Conservation (phyloP, 163 green algal species). For the Chlamydomonas reinhardtii region DNA sequence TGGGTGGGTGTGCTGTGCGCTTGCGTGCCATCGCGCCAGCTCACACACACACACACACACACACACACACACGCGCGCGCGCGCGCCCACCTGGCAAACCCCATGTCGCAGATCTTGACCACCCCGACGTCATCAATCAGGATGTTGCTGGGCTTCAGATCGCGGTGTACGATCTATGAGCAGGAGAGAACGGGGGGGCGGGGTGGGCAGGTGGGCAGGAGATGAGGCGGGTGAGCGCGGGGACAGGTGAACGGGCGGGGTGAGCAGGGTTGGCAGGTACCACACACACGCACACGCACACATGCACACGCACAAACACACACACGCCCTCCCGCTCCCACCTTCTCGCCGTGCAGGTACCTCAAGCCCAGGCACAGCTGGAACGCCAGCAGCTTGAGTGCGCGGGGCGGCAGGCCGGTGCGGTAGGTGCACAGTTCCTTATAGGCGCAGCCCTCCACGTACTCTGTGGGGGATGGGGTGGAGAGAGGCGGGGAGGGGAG, state of each 20-base stretch:
- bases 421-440: slow-evolving; percentile 30
- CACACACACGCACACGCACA: too few relatives aligned
- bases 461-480: slow-evolving; percentile 24
- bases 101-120: slow-evolving; percentile 87
- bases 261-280: background rate
- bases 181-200: too few relatives aligned
- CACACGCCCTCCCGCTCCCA: background rate
- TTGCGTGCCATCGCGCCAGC: too few relatives aligned
- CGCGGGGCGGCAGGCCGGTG: background rate
- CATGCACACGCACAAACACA: too few relatives aligned
- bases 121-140: slow-evolving; percentile 72
- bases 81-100: slow-evolving; percentile 52
- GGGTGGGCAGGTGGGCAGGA: background rate
- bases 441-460: slow-evolving; percentile 33
- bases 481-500: too few relatives aligned
- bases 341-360: slow-evolving; percentile 44
- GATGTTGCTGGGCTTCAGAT: slow-evolving; percentile 87
- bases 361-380: slow-evolving; percentile 25
- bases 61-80: too few relatives aligned
- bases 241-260: background rate
- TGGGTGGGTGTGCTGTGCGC: too few relatives aligned
- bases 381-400: slow-evolving; percentile 33
- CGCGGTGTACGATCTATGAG: slow-evolving; percentile 44
- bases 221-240: too few relatives aligned
- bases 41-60: too few relatives aligned